These are phyloP conservation scores for Solanum etuberosum DNA, from an alignment of 257 asterid genomes.

Conservation along the genomic window DNA sequence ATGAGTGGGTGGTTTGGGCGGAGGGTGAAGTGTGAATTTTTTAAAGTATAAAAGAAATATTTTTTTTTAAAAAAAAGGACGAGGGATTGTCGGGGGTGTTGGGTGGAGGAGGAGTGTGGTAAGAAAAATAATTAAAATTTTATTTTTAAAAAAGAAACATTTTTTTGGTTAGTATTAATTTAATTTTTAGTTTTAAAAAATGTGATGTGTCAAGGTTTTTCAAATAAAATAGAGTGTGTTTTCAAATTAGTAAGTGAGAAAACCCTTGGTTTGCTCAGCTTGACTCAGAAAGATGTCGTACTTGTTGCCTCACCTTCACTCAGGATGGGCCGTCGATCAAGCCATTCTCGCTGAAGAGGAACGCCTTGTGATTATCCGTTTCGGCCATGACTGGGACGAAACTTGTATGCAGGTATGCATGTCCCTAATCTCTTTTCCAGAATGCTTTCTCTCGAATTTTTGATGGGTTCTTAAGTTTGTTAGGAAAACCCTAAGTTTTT, in stretches of 20 bases:
- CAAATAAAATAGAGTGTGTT: too few species aligned
- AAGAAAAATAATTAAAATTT: too few species aligned
- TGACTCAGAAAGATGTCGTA: slow-evolving; percentile 53
- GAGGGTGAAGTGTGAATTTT: neutral
- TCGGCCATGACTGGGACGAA: slow-evolving; percentile 98
- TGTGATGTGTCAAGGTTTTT: too few species aligned
- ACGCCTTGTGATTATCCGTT: slow-evolving; percentile 90
- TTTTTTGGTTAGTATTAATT: too few species aligned
- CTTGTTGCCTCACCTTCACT: slow-evolving; percentile 82
- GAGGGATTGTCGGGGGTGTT: too few species aligned
- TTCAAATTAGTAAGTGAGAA: neutral
- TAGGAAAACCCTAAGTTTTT: neutral
- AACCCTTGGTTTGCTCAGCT: neutral
- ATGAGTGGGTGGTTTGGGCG: neutral
- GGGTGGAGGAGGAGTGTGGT: too few species aligned
- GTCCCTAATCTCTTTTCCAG: neutral
- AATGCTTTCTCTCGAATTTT: neutral
- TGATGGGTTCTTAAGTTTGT: neutral
- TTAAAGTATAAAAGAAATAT: too few species aligned
- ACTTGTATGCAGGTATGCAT: slow-evolving; percentile 86
- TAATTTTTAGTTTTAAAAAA: too few species aligned
- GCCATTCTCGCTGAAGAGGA: slow-evolving; percentile 95
- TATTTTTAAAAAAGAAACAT: too few species aligned
- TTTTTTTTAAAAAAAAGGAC: too few species aligned
- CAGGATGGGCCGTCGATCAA: slow-evolving; percentile 97